Base-by-base conservation (phyloP, 2,329 filamentous ascomycete genomes). In the Penicillium sp. region DNA sequence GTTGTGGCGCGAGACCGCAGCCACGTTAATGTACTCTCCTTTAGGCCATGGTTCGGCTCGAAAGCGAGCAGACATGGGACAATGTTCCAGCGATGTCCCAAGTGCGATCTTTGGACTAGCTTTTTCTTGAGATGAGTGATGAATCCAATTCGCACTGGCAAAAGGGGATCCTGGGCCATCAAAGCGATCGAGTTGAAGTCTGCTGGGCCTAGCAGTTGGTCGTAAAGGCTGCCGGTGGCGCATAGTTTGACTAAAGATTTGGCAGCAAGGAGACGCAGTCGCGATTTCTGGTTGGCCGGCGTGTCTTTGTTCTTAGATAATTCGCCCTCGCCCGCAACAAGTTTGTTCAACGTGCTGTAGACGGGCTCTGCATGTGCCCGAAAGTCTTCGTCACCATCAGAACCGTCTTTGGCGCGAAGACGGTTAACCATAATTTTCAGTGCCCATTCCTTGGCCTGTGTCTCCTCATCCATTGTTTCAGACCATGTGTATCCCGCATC, bases 21-120 rank as follows among this genome's bases (percentile, higher is more conserved):
- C 89, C 92, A 98, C 0, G 86, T 95, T 45, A 85, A 78, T 2
- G 86, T 82, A 28, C 82, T 79, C 33, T 78, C 79, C 59, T 82
- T 85, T 59, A 94, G 76, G 11, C 77, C 75, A n/a, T 68, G 60
- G 25, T 79, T 76, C 0, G 90, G 92, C 65, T 98, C 92, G 59
- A 92, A 95, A 1, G 92, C 90, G 20, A 88, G 83, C 29, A 96
- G 69, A 68, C 95, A 96, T 4, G 94, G 74, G 27, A 95, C 82
- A 0, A 86, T 84, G 62, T 94, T 92, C 72, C 93, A 98, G 7
- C 90, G 80, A 36, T 83, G 77, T 7, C 84, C 84, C 3, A 96
- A 76, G 55, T 94, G 90, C 4, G 62, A 52, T n/a, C 52, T 57
- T 43, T 66, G 64, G n/a, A 61, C 59, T 12, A 68, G 48, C 39